A percentile compares a stretch with the other conserved stretches of the same genome.
phyloP scores from a whole-genome alignment of 768 basidiomycete species.

The Mycena albidolilacea region DNA sequence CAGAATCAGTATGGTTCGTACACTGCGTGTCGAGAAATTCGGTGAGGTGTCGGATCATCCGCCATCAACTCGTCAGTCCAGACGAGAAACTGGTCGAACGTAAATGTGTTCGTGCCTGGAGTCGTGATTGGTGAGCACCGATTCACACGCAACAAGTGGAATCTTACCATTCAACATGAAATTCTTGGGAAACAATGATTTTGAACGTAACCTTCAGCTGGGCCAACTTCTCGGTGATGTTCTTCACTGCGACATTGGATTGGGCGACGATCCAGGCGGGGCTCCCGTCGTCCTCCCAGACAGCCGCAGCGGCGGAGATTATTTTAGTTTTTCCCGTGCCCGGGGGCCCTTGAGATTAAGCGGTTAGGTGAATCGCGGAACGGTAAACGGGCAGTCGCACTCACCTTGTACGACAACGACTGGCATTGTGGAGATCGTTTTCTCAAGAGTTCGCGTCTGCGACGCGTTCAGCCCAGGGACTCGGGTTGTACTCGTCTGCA shows the following conservation, averaged over 20 bases:
- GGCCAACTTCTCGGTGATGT: constrained; percentile 60
- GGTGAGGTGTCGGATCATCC: constrained; percentile 43
- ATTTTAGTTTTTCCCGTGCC: constrained; percentile 63
- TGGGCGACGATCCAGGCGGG: constrained; percentile 61
- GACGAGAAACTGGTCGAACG: constrained; percentile 53
- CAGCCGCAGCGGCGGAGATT: constrained; percentile 47
- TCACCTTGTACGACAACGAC: constrained; percentile 19
- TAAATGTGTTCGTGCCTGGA: constrained; percentile 71
- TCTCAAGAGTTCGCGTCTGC: constrained; percentile 9
- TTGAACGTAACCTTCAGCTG: constrained; percentile 53
- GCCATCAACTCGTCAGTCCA: constrained; percentile 50
- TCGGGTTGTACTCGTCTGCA: background rate
- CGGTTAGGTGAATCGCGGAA: background rate
- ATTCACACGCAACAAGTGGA: background rate
- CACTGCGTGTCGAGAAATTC: constrained; percentile 67
- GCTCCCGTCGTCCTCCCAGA: constrained; percentile 26
- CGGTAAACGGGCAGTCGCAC: background rate
- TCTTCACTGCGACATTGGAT: constrained; percentile 68
- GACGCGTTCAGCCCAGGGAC: constrained; percentile 9
- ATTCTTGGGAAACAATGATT: constrained; percentile 60
- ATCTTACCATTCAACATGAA: constrained; percentile 60
- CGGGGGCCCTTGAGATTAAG: constrained; percentile 49
- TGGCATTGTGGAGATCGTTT: constrained; percentile 15
- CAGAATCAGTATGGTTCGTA: constrained; percentile 46
- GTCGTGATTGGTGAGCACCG: constrained; percentile 5